These are phyloP conservation scores for Saksenaea oblongispora DNA, from an alignment of 371 early-diverging fungal genomes.

Conservation along the genomic window DNA sequence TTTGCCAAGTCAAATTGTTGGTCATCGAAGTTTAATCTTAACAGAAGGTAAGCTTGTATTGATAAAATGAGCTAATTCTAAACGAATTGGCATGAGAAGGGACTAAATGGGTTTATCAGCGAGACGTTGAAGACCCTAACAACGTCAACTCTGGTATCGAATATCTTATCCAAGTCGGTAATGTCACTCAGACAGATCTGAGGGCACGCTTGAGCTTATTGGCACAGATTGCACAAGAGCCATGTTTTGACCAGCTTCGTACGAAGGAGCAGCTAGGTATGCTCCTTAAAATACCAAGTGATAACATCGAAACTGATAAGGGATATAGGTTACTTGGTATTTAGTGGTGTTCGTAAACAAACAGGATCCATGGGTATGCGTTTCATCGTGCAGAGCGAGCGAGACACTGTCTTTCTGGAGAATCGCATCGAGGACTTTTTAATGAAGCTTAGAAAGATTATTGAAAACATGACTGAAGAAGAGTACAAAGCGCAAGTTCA, in stretches of 20 bases:
- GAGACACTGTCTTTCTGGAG: slow-evolving; percentile 81
- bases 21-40: slow-evolving; percentile 65
- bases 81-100: slow-evolving; percentile 15
- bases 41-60: slow-evolving; percentile 32
- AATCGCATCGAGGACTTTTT: slow-evolving; percentile 82
- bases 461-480: slow-evolving; percentile 68
- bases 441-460: slow-evolving; percentile 43
- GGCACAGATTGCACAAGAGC: slow-evolving; percentile 81
- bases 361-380: slow-evolving; percentile 69
- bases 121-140: slow-evolving; percentile 70
- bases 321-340: slow-evolving; percentile 71
- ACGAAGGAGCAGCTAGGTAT: slow-evolving; percentile 87
- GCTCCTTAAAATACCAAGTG: background rate
- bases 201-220: slow-evolving; percentile 72
- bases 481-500: slow-evolving; percentile 78
- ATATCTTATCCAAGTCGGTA: slow-evolving; percentile 72
- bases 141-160: slow-evolving; percentile 90
- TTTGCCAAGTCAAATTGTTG: slow-evolving; percentile 59
- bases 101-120: slow-evolving; percentile 63
- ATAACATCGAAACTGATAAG: background rate
- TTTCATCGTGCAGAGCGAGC: slow-evolving; percentile 87
- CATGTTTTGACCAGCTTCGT: slow-evolving; percentile 90
- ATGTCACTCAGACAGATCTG: slow-evolving; percentile 53
- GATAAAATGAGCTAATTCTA: background rate
- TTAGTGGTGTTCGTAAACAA: slow-evolving; percentile 68